Base-by-base conservation (phyloP, 192 early-diverging fungal genomes). In the Umbelopsis ramanniana region DNA sequence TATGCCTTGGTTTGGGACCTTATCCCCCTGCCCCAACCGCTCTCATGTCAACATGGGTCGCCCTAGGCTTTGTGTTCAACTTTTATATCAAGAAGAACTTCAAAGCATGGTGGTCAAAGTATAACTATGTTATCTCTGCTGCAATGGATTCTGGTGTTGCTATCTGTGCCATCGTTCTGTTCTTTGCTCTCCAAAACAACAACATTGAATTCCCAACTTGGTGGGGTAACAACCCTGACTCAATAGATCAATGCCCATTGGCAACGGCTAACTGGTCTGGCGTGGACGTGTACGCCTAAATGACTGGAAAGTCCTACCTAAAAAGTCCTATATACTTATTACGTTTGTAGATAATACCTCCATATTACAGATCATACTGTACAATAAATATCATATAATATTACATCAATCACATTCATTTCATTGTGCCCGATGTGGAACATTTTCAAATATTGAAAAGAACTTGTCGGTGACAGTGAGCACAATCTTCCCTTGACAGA, bases 11-110 rank as follows among this genome's bases (percentile, higher is more conserved):
- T 66, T 75, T 81, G 52, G 85, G 84, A 4, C 84, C 80, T 68
- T 87, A 85, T 76, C 90, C 92, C 2, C 87, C 90, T 0, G 90
- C 87, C 0, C 79, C 79, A 2, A 82, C 88, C 10, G 80, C 83
- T 57, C 82, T 77, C 33, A 68, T 78, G 3, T 86, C 75, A 57
- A 76, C 72, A 3, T 85, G 84, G 84, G 52, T 79, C 19, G 70
- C 77, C 3, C 29, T 86, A 4, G 89, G 88, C 5, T 89, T 91
- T 79, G 74, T 93, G 66, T 90, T 90, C 70, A 93, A 93, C 77
- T 91, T 84, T 70, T 80, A 82, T 47, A 85, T 90, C 78, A 88
- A 92, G 77, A 85, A 88, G 66, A 83, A 85, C 53, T 79, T 82
- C 71, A 83, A 84, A 38, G 80, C 66, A 12, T 92, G 90, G 87